Evolutionary conservation across 768 basidiomycete genomes (phyloP), one percentile per base, ranked within the genome.

Genomic region (Ramaria sp.): DNA sequence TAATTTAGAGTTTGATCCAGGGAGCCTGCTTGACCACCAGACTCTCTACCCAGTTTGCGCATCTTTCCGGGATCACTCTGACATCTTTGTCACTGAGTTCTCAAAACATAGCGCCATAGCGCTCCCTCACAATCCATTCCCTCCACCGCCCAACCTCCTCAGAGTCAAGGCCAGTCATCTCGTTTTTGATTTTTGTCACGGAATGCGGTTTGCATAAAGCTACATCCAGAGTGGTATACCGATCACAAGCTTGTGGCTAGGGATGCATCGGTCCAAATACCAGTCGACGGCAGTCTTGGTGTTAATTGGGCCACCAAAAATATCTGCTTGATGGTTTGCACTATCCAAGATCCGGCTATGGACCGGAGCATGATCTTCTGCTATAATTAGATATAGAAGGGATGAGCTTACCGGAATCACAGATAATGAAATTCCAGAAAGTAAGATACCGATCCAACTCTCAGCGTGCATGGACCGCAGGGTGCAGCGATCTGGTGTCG

Each of bases 361-460:
- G 34, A 45, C 32, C n/a, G 12, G 24, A 18, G 20, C n/a, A 30
- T 3, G 28, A 37, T 5, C 7, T 22, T 34, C 3, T 13, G 24
- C 22, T 25, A 36, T 3, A 15, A 25, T 16, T 15, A 16, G 24
- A 41, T 1, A 45, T 18, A 15, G 1, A 18, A 20, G 32, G 49
- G 18, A 2, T 20, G 16, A 56, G 38, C 28, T 44, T 4, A 32
- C 34, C 27, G n/a, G 24, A 90, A 65, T 90, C 88, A 60, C 90
- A 90, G 0, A 85, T 82, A 96, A 99, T 99, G 66, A 99, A 69
- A 65, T 99, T 98, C 94, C 93, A 98, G 66, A 97, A 93, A 63
- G 91, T 88, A 22, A 99, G 81, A 56, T 77, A 83, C 56, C 73
- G 74, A 65, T 93, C 85, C 94, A 99, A 97, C 57, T 88, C 88